These are phyloP conservation scores for Cyathus striatus DNA, from an alignment of 768 basidiomycete species.

Conservation along the genomic window DNA sequence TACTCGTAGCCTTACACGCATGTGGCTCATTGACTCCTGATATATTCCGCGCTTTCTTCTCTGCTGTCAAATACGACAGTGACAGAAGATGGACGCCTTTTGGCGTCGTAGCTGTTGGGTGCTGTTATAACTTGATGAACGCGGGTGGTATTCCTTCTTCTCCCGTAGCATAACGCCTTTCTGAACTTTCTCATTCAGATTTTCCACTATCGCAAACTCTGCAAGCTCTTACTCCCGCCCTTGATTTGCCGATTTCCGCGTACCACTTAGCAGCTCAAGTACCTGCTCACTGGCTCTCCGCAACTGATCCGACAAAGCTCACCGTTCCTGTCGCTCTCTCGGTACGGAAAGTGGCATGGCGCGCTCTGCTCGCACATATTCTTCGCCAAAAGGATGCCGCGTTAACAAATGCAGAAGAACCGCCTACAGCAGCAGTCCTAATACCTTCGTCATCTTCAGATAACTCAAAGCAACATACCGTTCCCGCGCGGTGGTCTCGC, in stretches of 20 bases:
- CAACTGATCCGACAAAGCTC: slow-evolving; percentile 16
- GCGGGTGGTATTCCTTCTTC: slow-evolving; percentile 37
- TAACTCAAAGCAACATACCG: slow-evolving; percentile 14
- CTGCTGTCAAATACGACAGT: slow-evolving; percentile 5
- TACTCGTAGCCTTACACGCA: slow-evolving; percentile 69
- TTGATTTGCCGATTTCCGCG: slow-evolving; percentile 41
- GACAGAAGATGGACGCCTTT: slow-evolving; percentile 40
- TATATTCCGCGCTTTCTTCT: slow-evolving; percentile 50
- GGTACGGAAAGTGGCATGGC: slow-evolving; percentile 66
- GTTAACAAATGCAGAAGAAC: too few species aligned
- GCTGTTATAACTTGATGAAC: slow-evolving; percentile 73
- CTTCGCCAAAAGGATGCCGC: too few species aligned
- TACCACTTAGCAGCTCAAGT: slow-evolving; percentile 71
- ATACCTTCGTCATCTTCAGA: slow-evolving; percentile 1
- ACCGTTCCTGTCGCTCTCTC: slow-evolving; percentile 39
- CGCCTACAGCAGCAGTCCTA: too few species aligned
- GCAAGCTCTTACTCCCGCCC: slow-evolving; percentile 21
- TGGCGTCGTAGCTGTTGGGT: slow-evolving; percentile 62
- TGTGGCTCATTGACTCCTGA: slow-evolving; percentile 73
- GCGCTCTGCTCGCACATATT: slow-evolving; percentile 47
- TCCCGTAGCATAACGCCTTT: background rate
- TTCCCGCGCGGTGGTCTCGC: background rate
- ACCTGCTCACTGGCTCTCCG: slow-evolving; percentile 55
- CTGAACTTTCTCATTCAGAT: slow-evolving; percentile 28
- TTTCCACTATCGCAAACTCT: slow-evolving; percentile 45